A percentile compares a stretch with the other conserved stretches of the same genome.
Evolutionary conservation across 352 stramenopile genomes (phyloP).

Genomic region (Sclerospora graminicola): DNA sequence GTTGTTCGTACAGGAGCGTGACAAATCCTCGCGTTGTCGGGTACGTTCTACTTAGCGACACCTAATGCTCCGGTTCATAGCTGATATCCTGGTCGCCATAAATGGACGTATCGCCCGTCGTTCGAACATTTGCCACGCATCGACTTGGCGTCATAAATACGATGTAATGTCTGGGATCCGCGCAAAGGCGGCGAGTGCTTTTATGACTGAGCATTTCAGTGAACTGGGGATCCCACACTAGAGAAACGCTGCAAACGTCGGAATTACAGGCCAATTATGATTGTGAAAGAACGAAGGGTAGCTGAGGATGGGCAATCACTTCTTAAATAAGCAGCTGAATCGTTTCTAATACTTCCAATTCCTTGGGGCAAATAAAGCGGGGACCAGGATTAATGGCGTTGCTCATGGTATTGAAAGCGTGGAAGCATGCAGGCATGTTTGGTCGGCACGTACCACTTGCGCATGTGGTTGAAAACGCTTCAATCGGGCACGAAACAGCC

Average conservation of each 20-base stretch:
- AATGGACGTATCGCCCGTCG: constrained; percentile 42
- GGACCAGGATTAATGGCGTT: constrained; percentile 26
- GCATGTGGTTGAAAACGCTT: too few species aligned
- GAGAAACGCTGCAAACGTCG: constrained; percentile 76
- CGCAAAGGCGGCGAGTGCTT: constrained; percentile 67
- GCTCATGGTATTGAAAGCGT: constrained; percentile 14
- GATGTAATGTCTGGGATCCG: constrained; percentile 67
- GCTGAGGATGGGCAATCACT: constrained; percentile 58
- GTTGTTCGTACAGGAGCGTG: too few species aligned
- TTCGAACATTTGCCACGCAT: constrained; percentile 77
- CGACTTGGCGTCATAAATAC: constrained; percentile 78
- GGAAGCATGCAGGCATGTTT: too few species aligned
- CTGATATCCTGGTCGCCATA: constrained; percentile 70
- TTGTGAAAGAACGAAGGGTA: constrained; percentile 80
- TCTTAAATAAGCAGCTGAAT: constrained; percentile 75
- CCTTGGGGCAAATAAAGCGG: constrained; percentile 69
- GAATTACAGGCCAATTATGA: constrained; percentile 72
- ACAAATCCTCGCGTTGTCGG: too few species aligned
- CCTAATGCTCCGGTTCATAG: constrained; percentile 82
- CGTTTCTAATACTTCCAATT: constrained; percentile 70
- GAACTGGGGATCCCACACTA: constrained; percentile 77
- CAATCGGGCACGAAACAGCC: too few species aligned
- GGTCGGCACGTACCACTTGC: too few species aligned
- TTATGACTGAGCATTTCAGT: constrained; percentile 79
- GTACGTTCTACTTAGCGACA: constrained; percentile 65